Conservation (phyloP, 805 yeast genomes). For the Lipomyces sp. region DNA sequence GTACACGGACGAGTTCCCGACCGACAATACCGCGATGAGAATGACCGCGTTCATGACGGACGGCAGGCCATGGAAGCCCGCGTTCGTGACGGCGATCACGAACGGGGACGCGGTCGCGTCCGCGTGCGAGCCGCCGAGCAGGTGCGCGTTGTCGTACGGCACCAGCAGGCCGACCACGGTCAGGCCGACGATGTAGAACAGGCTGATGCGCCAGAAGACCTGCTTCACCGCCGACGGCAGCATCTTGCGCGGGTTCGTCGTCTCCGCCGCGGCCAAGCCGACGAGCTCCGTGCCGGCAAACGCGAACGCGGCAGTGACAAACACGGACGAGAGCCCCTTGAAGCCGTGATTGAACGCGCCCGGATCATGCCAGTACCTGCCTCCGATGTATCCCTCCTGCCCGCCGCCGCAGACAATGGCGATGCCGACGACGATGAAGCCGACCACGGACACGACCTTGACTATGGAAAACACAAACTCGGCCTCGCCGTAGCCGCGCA, state of each 20-base stretch:
- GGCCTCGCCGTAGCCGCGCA: constrained; percentile 62
- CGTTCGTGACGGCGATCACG: constrained; percentile 66
- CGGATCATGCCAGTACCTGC: constrained; percentile 57
- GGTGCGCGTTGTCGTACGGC: constrained; percentile 54
- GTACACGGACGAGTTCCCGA: constrained; percentile 69
- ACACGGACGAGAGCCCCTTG: constrained; percentile 67
- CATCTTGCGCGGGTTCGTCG: constrained; percentile 61
- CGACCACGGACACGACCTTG: constrained; percentile 56
- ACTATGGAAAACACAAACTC: constrained; percentile 59
- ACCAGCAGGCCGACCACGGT: constrained; percentile 65
- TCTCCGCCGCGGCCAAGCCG: constrained; percentile 76
- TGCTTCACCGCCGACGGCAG: constrained; percentile 75
- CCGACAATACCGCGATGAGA: constrained; percentile 66
- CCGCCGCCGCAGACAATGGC: constrained; percentile 57
- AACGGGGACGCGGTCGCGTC: constrained; percentile 71
- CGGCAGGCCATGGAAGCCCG: constrained; percentile 64
- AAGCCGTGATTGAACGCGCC: constrained; percentile 60
- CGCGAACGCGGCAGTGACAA: constrained; percentile 73
- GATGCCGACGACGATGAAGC: constrained; percentile 59
- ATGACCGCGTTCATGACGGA: constrained; percentile 69
- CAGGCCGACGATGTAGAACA: constrained; percentile 63
- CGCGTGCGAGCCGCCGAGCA: constrained; percentile 46
- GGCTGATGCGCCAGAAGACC: constrained; percentile 74
- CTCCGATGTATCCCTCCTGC: constrained; percentile 57
- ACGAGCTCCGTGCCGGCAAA: constrained; percentile 75